Evolutionary conservation across 345 rosid species (phyloP).

Genomic region (Punica granatum): DNA sequence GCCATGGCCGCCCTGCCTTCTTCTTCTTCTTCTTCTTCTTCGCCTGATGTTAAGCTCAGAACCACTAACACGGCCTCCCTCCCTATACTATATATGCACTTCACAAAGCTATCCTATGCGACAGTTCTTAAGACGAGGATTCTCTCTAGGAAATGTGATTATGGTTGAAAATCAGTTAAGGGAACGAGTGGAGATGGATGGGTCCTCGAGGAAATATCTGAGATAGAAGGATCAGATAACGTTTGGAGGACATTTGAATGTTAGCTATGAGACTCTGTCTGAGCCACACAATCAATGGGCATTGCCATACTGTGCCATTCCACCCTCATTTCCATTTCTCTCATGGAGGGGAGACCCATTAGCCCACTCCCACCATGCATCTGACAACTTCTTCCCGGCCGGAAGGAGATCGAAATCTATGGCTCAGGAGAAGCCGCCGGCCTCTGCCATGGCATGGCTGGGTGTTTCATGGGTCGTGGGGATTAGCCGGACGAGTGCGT

Average conservation of each 20-base stretch:
- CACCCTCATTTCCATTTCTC: too few species aligned
- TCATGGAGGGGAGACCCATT: too few species aligned
- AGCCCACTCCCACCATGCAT: too few species aligned
- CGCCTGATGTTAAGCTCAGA: background rate
- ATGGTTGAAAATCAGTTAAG: conserved; percentile 36
- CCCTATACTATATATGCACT: background rate
- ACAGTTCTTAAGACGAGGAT: background rate
- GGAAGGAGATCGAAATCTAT: too few species aligned
- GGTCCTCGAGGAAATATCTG: conserved; percentile 18
- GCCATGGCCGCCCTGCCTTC: conserved; percentile 54
- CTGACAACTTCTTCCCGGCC: too few species aligned
- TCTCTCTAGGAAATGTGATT: conserved; percentile 19
- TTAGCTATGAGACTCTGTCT: background rate
- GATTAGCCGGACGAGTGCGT: too few species aligned
- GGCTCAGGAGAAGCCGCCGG: too few species aligned
- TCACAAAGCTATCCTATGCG: background rate
- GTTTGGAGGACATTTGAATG: conserved; percentile 6
- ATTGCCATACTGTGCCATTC: too few species aligned
- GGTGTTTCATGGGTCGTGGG: too few species aligned
- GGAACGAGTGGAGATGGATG: conserved; percentile 52
- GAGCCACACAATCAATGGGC: conserved; percentile 2
- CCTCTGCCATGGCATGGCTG: too few species aligned
- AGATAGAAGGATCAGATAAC: conserved; percentile 44
- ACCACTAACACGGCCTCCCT: background rate
- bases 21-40: background rate